phyloP scores from a whole-genome alignment of 1,139 yeast genomes.

The Blastobotrys ciferrii region DNA sequence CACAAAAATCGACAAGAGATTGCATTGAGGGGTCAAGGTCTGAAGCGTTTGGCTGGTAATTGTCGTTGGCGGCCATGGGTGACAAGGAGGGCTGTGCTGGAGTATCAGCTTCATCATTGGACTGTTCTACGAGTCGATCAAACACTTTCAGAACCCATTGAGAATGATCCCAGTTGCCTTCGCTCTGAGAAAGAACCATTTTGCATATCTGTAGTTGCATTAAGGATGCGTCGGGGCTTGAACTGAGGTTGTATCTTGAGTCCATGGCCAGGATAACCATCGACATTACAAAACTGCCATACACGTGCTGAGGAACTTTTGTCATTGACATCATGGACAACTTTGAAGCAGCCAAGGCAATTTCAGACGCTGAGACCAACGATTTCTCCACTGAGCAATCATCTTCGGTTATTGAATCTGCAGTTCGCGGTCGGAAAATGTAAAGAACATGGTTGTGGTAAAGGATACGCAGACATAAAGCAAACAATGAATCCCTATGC shows the following conservation, averaged over 20 bases:
- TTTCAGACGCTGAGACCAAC: slow-evolving; percentile 20
- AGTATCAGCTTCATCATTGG: not conserved
- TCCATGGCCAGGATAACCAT: slow-evolving; percentile 20
- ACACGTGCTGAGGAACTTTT: slow-evolving; percentile 21
- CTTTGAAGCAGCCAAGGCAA: slow-evolving; percentile 19
- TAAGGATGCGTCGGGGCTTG: slow-evolving; percentile 7
- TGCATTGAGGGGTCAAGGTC: not conserved
- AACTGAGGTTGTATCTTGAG: slow-evolving; percentile 7
- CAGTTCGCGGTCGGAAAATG: slow-evolving; percentile 18
- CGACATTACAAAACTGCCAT: slow-evolving; percentile 19
- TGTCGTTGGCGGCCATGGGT: too few relatives aligned
- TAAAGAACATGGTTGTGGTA: slow-evolving; percentile 19
- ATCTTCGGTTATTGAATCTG: slow-evolving; percentile 13
- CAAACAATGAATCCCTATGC: slow-evolving; percentile 5
- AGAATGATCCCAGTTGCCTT: slow-evolving; percentile 8
- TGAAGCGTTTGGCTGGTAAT: too few relatives aligned
- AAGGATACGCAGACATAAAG: slow-evolving; percentile 14
- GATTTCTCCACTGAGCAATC: slow-evolving; percentile 17
- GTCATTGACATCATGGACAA: slow-evolving; percentile 14
- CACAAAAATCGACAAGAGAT: not conserved
- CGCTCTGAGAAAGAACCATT: slow-evolving; percentile 4
- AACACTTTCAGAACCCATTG: slow-evolving; percentile 2
- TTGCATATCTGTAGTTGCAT: slow-evolving; percentile 16
- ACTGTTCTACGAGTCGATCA: slow-evolving; percentile 5
- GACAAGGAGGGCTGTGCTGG: too few relatives aligned